Evolutionary conservation across 495 filamentous ascomycete species (phyloP).

Genomic region (Astrothelium subdiscretum): DNA sequence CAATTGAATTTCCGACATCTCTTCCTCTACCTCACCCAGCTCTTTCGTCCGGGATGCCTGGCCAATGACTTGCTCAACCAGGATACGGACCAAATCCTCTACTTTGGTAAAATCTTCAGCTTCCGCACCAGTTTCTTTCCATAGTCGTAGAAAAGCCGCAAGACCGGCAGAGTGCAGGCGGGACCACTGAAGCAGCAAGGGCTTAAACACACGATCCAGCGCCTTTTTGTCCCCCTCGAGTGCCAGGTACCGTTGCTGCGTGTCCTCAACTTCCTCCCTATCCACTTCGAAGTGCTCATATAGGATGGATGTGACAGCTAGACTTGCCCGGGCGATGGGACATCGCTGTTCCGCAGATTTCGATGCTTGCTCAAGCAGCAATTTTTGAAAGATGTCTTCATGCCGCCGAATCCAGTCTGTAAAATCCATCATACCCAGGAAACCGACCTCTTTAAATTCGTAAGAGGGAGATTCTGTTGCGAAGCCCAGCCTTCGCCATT

Average conservation of each 20-base stretch:
- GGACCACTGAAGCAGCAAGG: constrained; percentile 87
- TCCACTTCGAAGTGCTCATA: constrained; percentile 96
- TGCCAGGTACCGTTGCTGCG: background rate
- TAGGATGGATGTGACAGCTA: constrained; percentile 76
- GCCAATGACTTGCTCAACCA: constrained; percentile 87
- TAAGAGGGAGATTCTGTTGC: constrained; percentile 73
- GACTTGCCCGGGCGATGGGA: constrained; percentile 75
- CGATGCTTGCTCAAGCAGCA: constrained; percentile 75
- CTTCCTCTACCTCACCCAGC: constrained; percentile 78
- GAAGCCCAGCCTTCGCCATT: constrained; percentile 89
- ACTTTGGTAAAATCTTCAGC: constrained; percentile 84
- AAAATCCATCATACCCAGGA: constrained; percentile 94
- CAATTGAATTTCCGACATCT: constrained; percentile 72
- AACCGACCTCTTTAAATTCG: constrained; percentile 80
- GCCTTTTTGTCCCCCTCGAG: background rate
- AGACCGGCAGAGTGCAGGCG: constrained; percentile 81
- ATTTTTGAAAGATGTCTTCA: constrained; percentile 83
- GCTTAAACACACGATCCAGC: constrained; percentile 73
- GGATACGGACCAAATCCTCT: constrained; percentile 74
- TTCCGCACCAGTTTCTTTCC: constrained; percentile 79
- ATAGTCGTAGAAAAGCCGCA: constrained; percentile 84
- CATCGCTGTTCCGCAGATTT: constrained; percentile 61
- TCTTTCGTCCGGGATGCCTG: constrained; percentile 74
- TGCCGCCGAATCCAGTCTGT: constrained; percentile 85
- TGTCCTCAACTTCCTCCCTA: constrained; percentile 29